Conservation (phyloP, 169 alveolate genomes). For the Plasmodium fragile region DNA sequence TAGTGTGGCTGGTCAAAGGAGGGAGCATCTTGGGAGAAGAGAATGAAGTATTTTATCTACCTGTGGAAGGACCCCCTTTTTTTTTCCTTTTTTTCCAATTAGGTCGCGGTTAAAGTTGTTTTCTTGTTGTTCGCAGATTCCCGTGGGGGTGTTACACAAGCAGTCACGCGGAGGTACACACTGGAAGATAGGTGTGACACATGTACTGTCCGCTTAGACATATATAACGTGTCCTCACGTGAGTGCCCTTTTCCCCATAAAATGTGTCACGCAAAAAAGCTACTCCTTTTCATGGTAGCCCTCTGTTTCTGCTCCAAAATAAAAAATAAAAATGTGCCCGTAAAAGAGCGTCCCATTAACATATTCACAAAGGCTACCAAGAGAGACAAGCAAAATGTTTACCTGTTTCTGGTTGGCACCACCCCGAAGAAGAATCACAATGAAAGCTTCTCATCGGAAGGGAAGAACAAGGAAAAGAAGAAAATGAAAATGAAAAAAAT, state of each 20-base stretch:
- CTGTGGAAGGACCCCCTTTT: neutral
- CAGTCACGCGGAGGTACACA: neutral
- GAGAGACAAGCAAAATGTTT: neutral
- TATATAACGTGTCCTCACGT: neutral
- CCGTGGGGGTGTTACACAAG: neutral
- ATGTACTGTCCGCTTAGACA: neutral
- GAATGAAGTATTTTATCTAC: neutral
- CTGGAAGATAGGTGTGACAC: neutral
- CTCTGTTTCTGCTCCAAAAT: constrained; percentile 20
- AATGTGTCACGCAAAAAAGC: constrained; percentile 45
- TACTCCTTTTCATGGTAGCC: constrained; percentile 32
- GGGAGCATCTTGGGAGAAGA: neutral
- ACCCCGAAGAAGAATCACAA: neutral
- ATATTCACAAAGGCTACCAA: constrained; percentile 22
- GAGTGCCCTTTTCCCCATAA: neutral
- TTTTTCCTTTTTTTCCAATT: neutral
- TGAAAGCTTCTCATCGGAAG: neutral
- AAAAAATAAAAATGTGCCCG: constrained; percentile 4
- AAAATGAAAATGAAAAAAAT: constrained; percentile 10
- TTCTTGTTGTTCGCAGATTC: neutral
- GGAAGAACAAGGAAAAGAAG: neutral
- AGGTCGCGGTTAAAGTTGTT: neutral
- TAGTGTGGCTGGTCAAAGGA: neutral
- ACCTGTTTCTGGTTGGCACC: constrained; percentile 3
- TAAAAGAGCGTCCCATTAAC: neutral